Base-by-base conservation (phyloP, 2,329 filamentous ascomycete genomes). In the Aspergillus aculeatinus region DNA sequence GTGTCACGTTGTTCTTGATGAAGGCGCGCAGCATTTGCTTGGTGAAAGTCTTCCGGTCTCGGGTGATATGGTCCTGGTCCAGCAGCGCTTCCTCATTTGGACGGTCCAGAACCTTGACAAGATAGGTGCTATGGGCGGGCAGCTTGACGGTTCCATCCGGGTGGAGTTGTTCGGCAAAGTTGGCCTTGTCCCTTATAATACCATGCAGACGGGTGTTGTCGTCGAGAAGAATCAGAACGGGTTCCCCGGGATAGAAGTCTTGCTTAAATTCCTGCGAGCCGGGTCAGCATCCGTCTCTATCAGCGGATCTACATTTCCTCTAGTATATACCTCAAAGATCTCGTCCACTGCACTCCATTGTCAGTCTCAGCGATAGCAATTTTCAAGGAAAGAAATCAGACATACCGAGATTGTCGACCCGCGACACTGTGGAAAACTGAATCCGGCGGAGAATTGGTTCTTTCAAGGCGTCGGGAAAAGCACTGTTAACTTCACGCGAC, bases 21-120 rank as follows among this genome's bases (percentile, higher is more conserved):
- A 97, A 99, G 5, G 92, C 92, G 35, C 94, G 88, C 47, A 99
- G 82, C 74, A 97, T 93, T 52, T 93, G 88, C 77, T 99, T 98
- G 29, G 94, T 97, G 73, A 98, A 99, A 51, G 91, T 85, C 69
- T 94, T 96, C 55, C 92, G 87, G 72, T 97, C 93, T 63, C 95
- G 89, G 63, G 86, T 89, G 59, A 98, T 88, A 71, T 96, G 89
- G 53, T 89, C 82, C 75, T 92, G 89, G 67, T 93, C 89, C 19
- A 95, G 83, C n/a, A 91, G 81, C 11, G 88, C 89, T 75, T 96
- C 92, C 65, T 91, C 84, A 51, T 85, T 85, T 1, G 84, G 83
- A 42, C 84, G 82, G 61, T 88, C 86, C 58, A 89, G 84, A 31
- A 95, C 81, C 67, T 87, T 89, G 62, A 96, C 91, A 61, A 92